phyloP scores from a whole-genome alignment of 371 early-diverging fungal genomes.

The Caulochytrium protostelioides region DNA sequence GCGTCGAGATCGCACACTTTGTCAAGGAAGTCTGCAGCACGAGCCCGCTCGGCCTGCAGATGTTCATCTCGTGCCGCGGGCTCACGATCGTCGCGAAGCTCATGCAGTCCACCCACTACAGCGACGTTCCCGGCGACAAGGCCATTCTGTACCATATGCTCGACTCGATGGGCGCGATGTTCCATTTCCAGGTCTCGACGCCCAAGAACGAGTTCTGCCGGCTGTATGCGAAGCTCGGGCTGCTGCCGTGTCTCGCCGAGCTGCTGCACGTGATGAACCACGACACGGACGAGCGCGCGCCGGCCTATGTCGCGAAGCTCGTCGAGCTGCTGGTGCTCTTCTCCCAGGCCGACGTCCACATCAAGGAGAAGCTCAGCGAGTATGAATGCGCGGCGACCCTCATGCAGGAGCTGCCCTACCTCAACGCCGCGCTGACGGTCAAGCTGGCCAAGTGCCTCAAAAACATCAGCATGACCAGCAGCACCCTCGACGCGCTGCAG shows the following conservation, averaged over 20 bases:
- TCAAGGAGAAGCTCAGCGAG: constrained; percentile 22
- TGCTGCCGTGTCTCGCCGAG: constrained; percentile 21
- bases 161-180: constrained; percentile 24
- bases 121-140: too few relatives aligned
- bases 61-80: constrained; percentile 35
- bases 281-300: constrained; percentile 12
- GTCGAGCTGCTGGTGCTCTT: constrained; percentile 23
- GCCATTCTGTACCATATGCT: too few relatives aligned
- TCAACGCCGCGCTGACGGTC: constrained; percentile 14
- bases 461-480: constrained; percentile 31
- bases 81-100: constrained; percentile 22
- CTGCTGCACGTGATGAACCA: constrained; percentile 12
- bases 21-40: constrained; percentile 22
- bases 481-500: constrained; percentile 24
- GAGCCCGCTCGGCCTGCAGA: constrained; percentile 20
- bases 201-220: constrained; percentile 35
- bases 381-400: constrained; percentile 4
- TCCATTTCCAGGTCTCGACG: constrained; percentile 29
- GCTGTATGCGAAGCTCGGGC: constrained; percentile 23
- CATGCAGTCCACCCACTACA: too few relatives aligned
- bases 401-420: too few relatives aligned
- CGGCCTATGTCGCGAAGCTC: constrained; percentile 16
- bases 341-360: constrained; percentile 24
- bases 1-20: constrained; percentile 24
- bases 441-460: constrained; percentile 30